Conservation (phyloP, 1,284 basidiomycete genomes). For the Tilletia walkeri region DNA sequence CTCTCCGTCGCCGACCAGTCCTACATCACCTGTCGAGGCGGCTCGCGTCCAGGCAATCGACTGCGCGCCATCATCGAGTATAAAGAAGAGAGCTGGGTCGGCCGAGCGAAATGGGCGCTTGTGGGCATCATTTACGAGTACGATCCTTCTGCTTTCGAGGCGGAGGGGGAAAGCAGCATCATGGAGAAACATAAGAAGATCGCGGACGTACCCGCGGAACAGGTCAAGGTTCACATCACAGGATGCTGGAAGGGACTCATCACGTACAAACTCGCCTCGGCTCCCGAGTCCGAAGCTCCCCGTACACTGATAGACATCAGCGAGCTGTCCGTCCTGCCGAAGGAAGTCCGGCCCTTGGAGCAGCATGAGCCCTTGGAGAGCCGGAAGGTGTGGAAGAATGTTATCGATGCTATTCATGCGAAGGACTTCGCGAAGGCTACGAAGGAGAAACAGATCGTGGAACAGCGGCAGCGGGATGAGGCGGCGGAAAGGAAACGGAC, state of each 20-base stretch:
- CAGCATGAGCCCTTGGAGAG: constrained; percentile 14
- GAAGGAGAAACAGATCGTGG: constrained; percentile 19
- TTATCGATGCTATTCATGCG: constrained; percentile 61
- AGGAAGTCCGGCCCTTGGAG: constrained; percentile 8
- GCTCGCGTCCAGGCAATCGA: constrained; percentile 62
- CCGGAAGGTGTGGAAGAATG: constrained; percentile 1
- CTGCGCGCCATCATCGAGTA: constrained; percentile 82
- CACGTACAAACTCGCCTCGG: neutral
- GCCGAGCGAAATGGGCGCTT: constrained; percentile 74
- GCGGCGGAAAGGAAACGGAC: constrained; percentile 17
- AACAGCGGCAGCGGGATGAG: constrained; percentile 20
- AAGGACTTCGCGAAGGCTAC: constrained; percentile 68
- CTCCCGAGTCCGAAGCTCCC: neutral
- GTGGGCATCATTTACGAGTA: constrained; percentile 86
- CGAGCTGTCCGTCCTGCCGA: neutral
- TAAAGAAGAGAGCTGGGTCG: constrained; percentile 94
- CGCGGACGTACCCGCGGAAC: neutral
- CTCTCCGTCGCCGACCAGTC: constrained; percentile 72
- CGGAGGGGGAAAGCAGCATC: neutral
- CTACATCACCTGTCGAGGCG: constrained; percentile 77
- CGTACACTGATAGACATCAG: neutral
- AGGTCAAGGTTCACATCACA: neutral
- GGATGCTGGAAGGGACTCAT: constrained; percentile 9
- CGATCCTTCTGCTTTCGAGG: constrained; percentile 27
- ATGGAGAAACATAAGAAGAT: constrained; percentile 2